Base-by-base conservation (phyloP, 2,329 filamentous ascomycete genomes). In the Cryphonectria radicalis region DNA sequence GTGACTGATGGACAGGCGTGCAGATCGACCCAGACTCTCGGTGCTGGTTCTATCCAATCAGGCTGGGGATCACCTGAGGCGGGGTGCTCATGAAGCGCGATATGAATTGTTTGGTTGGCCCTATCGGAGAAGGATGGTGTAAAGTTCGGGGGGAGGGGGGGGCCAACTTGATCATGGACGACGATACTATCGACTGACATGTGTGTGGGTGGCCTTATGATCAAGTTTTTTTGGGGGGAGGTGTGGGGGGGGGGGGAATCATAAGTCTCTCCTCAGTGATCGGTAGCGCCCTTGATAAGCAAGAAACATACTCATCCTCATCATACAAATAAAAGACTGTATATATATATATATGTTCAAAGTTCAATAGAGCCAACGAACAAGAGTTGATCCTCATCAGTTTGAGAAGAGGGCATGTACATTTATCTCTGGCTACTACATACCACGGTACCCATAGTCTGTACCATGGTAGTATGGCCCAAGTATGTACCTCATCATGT, bases 11-110 rank as follows among this genome's bases (percentile, higher is more conserved):
- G 22, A 50, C 17, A 32, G 67, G 55, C 65, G 46, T 50, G 46
- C 46, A 50, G 71, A 60, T 40, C 60, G 71, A 73, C 43, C 73
- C 73, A 70, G 66, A 55, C 69, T 74, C 63, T 67, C 73, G 73
- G 73, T 68, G 37, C 19, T 59, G 32, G 64, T 13, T 5, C 2
- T 60, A 63, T 55, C 70, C 70, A 70, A 46, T 70, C 59, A 67
- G 40, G 50, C 10, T 22, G 50, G 40, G 59, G 46, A 66, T 46
- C 63, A 62, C 60, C 57, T 43, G 40, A 14, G 2, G 37, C 60
- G n/a, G 43, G 43, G 43, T 32, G 32, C 43, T 28, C 53, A 28
- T 14, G 53, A 17, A 28, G n/a, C 25, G 28, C 32, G 19, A 37
- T 25, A n/a, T 60, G 43, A 22, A 50, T 22, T 50, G 65, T 57